A percentile compares a stretch with the other conserved stretches of the same genome.
Conservation (phyloP, 2,329 filamentous ascomycete genomes). For the Neurospora crassa region DNA sequence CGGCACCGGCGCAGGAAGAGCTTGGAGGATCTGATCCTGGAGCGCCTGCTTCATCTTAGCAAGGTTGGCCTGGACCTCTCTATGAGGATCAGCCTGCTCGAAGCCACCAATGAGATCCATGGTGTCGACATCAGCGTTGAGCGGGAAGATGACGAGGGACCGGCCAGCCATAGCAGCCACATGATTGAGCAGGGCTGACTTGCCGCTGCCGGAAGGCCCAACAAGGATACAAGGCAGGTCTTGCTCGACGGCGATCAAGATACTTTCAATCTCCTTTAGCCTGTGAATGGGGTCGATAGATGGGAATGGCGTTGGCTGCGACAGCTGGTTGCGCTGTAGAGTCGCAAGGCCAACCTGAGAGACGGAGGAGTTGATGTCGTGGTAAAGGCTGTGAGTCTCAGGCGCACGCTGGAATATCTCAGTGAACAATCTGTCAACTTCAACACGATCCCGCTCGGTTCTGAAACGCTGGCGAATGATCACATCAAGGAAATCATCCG, state of each 20-base stretch:
- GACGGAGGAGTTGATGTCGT: slow-evolving; percentile 55
- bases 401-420: slow-evolving; percentile 47
- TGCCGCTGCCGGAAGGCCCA: slow-evolving; percentile 76
- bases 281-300: slow-evolving; percentile 42
- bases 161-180: slow-evolving; percentile 73
- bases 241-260: slow-evolving; percentile 79
- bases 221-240: slow-evolving; percentile 84
- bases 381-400: slow-evolving; percentile 56
- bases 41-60: slow-evolving; percentile 29
- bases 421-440: slow-evolving; percentile 57
- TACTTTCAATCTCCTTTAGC: slow-evolving; percentile 69
- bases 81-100: slow-evolving; percentile 79
- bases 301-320: slow-evolving; percentile 43
- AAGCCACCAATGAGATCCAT: slow-evolving; percentile 97
- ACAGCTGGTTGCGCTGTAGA: slow-evolving; percentile 48
- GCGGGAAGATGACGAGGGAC: slow-evolving; percentile 68
- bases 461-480: slow-evolving; percentile 86
- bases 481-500: slow-evolving; percentile 68
- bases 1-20: slow-evolving; percentile 38
- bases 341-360: slow-evolving; percentile 75
- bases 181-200: slow-evolving; percentile 70
- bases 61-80: slow-evolving; percentile 57
- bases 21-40: slow-evolving; percentile 37
- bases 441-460: slow-evolving; percentile 53
- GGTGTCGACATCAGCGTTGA: slow-evolving; percentile 92